Percentiles rank a stretch among this genome's conserved stretches.
Conservation (phyloP, 2,329 filamentous ascomycete species). For the Sporothrix protearum region DNA sequence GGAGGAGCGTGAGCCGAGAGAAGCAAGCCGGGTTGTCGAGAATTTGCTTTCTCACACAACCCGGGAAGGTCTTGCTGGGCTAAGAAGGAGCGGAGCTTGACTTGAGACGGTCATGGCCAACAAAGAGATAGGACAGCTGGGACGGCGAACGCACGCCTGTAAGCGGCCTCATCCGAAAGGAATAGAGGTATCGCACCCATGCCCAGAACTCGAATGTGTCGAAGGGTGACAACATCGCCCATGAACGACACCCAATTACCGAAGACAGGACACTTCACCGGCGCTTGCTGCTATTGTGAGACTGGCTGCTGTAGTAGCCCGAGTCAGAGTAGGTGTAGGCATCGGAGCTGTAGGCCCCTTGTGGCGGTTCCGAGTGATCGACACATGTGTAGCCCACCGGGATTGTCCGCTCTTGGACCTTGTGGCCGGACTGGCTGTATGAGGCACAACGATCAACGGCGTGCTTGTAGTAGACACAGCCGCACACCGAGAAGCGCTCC, state of each 20-base stretch:
- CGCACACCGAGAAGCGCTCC: constrained; percentile 81
- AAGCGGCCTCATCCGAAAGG: constrained; percentile 40
- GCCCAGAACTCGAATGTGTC: constrained; percentile 43
- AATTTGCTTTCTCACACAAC: neutral
- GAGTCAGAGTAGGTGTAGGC: constrained; percentile 51
- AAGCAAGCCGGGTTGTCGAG: neutral
- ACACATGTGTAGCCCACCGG: constrained; percentile 78
- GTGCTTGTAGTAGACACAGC: constrained; percentile 84
- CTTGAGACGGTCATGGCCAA: constrained; percentile 43
- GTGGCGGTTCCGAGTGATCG: constrained; percentile 45
- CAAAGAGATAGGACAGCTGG: constrained; percentile 48
- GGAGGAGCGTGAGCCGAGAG: constrained; percentile 1
- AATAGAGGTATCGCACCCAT: constrained; percentile 51
- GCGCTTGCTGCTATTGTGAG: constrained; percentile 43
- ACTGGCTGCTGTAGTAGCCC: constrained; percentile 51
- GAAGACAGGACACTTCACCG: constrained; percentile 55
- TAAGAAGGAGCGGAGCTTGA: constrained; percentile 39
- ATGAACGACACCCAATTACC: constrained; percentile 44
- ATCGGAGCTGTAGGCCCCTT: constrained; percentile 41
- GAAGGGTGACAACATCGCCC: constrained; percentile 41
- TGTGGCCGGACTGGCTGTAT: constrained; percentile 70
- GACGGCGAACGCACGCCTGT: constrained; percentile 43
- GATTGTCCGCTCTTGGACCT: constrained; percentile 69
- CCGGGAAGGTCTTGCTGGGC: neutral
- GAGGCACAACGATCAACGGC: constrained; percentile 76